These are phyloP conservation scores for Colletotrichum sp. DNA, from an alignment of 2,329 filamentous ascomycete genomes.

Conservation along the genomic window DNA sequence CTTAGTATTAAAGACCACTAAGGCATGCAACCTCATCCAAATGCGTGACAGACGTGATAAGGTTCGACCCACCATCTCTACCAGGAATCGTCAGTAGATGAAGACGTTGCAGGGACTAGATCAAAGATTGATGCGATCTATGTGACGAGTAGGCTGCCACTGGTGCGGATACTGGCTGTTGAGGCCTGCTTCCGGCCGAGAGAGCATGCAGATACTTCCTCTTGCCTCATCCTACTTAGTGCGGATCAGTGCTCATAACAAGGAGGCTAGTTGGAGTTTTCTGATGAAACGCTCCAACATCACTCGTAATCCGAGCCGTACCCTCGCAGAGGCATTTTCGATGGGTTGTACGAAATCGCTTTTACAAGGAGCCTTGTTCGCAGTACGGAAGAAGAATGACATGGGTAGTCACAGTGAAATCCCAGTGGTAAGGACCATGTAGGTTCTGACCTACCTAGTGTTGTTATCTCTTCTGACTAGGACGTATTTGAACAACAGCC, in stretches of 20 bases:
- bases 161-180: not conserved
- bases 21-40: not conserved
- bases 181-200: not conserved
- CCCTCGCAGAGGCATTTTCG: not conserved
- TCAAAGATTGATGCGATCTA: not conserved
- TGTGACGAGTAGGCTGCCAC: not conserved
- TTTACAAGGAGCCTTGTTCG: not conserved
- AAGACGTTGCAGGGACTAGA: not conserved
- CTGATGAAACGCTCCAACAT: not conserved
- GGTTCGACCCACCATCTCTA: not conserved
- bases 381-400: not conserved
- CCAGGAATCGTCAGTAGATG: not conserved
- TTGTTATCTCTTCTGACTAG: not conserved
- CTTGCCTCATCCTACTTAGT: not conserved
- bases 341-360: not conserved
- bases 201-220: not conserved
- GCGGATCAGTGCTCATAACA: not conserved
- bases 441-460: not conserved
- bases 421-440: not conserved
- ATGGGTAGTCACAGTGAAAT: not conserved
- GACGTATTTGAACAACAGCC: not conserved
- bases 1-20: too few relatives aligned
- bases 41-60: not conserved
- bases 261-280: not conserved
- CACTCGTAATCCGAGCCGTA: not conserved